Base-by-base conservation (phyloP, 495 filamentous ascomycete species). In the Penicillium longicatenatum region DNA sequence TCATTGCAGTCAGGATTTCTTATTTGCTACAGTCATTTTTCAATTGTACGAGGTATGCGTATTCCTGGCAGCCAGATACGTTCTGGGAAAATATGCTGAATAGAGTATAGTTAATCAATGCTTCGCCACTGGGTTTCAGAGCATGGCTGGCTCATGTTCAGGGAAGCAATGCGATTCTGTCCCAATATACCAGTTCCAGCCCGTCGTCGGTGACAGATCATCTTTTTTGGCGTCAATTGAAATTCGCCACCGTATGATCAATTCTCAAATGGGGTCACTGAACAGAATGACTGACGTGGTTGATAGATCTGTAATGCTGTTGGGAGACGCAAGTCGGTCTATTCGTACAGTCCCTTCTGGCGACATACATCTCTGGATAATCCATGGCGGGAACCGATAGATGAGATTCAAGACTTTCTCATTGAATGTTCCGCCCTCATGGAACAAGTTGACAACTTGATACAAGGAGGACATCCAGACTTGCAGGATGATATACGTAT, bases 101-200 rank as follows among this genome's bases (percentile, higher is more conserved):
- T 14, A 3, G 31, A 43, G 2, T 14, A 43, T 17, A 67, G 62
- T 57, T 68, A 39, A 60, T 69, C 20, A 63, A 67, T 58, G 65
- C 57, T n/a, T 69, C 62, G 2, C 63, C 59, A 10, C 54, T 63
- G 16, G 67, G 64, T 0, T 66, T 67, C 19, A 52, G 47, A 24
- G 67, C 59, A 41, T 70, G 67, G 62, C 59, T 66, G 22, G 60
- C 62, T 11, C 67, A 70, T 56, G 62, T 70, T 24, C 62, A 65
- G 44, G 64, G 67, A 33, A 61, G 62, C 41, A 64, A 58, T 55
- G 67, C 64, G 43, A 55, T 65, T 14, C 50, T 63, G 10, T 41
- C 41, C 31, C 58, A 65, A 41, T 57, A 54, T 46, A 29, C 44
- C 24, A 37, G 37, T 26, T 52, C 30, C 21, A 54, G 43, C 4